phyloP scores from a whole-genome alignment of 495 filamentous ascomycete genomes.

The Lophium mytilinum region DNA sequence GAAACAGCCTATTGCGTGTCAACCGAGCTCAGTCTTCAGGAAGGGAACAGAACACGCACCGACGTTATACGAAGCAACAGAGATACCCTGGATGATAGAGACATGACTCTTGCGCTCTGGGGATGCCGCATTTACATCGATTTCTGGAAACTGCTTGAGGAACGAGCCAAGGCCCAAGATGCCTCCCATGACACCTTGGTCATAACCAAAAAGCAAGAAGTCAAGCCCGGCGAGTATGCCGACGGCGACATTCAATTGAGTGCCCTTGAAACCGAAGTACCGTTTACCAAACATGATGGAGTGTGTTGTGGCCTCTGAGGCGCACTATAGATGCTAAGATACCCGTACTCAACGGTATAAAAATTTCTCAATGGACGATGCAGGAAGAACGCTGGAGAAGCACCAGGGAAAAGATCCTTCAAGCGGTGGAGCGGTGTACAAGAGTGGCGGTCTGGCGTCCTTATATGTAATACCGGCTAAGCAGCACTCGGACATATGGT shows the following conservation, averaged over 20 bases:
- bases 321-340: no score
- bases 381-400: no score
- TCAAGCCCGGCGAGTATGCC: constrained; percentile 59
- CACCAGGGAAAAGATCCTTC: no score
- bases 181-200: constrained; percentile 26
- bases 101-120: constrained; percentile 1
- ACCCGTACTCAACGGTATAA: no score
- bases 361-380: no score
- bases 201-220: constrained; percentile 42
- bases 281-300: constrained; percentile 4
- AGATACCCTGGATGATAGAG: constrained; percentile 13
- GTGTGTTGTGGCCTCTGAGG: background rate
- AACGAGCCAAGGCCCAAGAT: constrained; percentile 17
- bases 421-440: no score
- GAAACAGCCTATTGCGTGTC: background rate
- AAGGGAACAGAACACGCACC: background rate
- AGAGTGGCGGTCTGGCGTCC: no score
- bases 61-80: constrained; percentile 11
- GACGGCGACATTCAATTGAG: constrained; percentile 53
- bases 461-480: no score
- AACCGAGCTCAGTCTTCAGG: background rate
- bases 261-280: constrained; percentile 58
- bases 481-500: no score
- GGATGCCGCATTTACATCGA: constrained; percentile 4
- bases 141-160: constrained; percentile 12